Conservation (phyloP, 2,329 filamentous ascomycete genomes). For the Epichloe gansuensis region DNA sequence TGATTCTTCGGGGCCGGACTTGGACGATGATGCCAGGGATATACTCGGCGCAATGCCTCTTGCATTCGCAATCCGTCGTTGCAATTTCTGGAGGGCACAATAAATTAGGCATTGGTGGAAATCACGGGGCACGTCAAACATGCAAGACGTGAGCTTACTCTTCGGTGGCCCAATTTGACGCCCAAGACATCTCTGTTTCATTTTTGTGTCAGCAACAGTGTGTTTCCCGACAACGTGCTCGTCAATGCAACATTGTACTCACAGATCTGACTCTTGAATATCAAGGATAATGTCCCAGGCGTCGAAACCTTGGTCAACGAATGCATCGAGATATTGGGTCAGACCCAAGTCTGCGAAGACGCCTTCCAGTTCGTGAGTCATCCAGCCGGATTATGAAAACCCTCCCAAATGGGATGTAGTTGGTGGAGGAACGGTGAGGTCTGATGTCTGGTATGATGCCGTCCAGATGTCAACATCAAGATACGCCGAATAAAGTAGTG, state of each 20-base stretch:
- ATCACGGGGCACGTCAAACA: slow-evolving; percentile 5
- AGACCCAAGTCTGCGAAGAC: slow-evolving; percentile 67
- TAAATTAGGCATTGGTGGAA: slow-evolving; percentile 5
- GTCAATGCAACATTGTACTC: slow-evolving; percentile 20
- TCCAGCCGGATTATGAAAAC: slow-evolving; percentile 15
- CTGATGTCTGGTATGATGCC: not conserved
- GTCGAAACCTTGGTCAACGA: slow-evolving; percentile 72
- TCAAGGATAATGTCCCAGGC: slow-evolving; percentile 74
- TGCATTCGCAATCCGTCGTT: slow-evolving; percentile 66
- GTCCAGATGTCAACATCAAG: slow-evolving; percentile 9
- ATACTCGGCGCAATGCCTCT: slow-evolving; percentile 47
- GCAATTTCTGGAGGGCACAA: slow-evolving; percentile 53
- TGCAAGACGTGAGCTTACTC: slow-evolving; percentile 42
- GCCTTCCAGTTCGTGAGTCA: slow-evolving; percentile 47
- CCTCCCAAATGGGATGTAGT: not conserved
- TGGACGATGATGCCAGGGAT: slow-evolving; percentile 37
- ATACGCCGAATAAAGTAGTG: not conserved
- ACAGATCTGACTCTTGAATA: slow-evolving; percentile 77
- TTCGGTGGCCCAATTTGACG: slow-evolving; percentile 69
- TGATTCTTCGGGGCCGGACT: slow-evolving; percentile 39
- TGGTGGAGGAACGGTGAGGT: not conserved
- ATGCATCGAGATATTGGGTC: slow-evolving; percentile 60
- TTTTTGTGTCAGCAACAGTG: slow-evolving; percentile 12
- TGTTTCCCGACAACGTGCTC: not conserved
- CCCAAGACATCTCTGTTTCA: slow-evolving; percentile 51